A percentile compares a stretch with the other conserved stretches of the same genome.
These are phyloP conservation scores for Penicillium steckii DNA, from an alignment of 495 filamentous ascomycete species.

Conservation along the genomic window DNA sequence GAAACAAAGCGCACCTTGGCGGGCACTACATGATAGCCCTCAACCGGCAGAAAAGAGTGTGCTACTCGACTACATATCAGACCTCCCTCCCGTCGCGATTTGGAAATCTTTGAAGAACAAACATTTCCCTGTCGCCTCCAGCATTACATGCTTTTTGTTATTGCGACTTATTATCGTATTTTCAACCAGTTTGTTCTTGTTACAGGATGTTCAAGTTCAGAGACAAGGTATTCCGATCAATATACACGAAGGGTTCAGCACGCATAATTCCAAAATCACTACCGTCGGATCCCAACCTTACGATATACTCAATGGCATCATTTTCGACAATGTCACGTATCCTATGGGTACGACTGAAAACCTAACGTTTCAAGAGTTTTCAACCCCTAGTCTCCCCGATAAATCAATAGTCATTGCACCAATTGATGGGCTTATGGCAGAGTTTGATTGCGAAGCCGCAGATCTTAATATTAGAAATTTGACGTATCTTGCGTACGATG, in stretches of 20 bases:
- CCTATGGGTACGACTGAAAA: constrained; percentile 4
- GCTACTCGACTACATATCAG: constrained; percentile 12
- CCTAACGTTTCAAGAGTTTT: constrained; percentile 11
- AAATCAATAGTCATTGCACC: constrained; percentile 2
- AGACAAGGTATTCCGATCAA: constrained; percentile 1
- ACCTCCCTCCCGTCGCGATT: constrained; percentile 9
- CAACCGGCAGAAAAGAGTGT: constrained; percentile 10
- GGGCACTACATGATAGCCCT: constrained; percentile 11
- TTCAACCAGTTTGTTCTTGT: constrained; percentile 13
- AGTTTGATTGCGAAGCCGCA: constrained; percentile 14
- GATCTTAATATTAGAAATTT: not conserved
- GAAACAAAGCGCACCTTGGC: constrained; percentile 31
- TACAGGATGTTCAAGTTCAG: constrained; percentile 1
- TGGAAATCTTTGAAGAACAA: constrained; percentile 4
- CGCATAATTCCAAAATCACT: not conserved
- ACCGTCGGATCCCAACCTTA: not conserved
- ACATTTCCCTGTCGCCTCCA: constrained; percentile 4
- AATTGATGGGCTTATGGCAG: constrained; percentile 14
- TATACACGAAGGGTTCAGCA: not conserved
- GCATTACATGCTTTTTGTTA: not conserved
- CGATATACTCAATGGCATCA: constrained; percentile 6
- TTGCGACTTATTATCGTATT: constrained; percentile 13
- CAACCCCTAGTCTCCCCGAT: constrained; percentile 1
- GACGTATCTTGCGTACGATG: not conserved
- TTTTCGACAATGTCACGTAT: constrained; percentile 10